Evolutionary conservation across 106 monocot genomes (phyloP).

Genomic region (Apostasia shenzhenica): DNA sequence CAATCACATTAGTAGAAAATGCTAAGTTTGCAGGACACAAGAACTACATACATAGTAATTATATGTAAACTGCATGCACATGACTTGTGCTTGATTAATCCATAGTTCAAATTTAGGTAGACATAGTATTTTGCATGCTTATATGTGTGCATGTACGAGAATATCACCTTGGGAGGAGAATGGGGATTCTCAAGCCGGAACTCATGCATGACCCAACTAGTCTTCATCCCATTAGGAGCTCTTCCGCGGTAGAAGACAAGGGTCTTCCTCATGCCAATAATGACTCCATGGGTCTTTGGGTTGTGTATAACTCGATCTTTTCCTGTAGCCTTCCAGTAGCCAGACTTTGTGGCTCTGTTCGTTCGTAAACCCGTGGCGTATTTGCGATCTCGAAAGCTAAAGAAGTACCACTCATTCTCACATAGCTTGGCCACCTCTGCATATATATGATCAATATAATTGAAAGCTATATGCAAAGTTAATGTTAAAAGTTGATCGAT

Average conservation of each 20-base stretch:
- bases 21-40: no score
- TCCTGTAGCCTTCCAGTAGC: slow-evolving; percentile 30
- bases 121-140: not conserved
- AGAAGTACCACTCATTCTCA: slow-evolving; percentile 25
- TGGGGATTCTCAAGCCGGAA: slow-evolving; percentile 16
- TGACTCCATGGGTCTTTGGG: not conserved
- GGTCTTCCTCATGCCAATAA: slow-evolving; percentile 25
- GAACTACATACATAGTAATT: no score
- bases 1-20: no score
- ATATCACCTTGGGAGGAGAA: slow-evolving; percentile 18
- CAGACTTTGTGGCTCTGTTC: slow-evolving; percentile 18
- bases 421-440: slow-evolving; percentile 21
- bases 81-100: no score
- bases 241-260: slow-evolving; percentile 23
- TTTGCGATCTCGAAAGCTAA: slow-evolving; percentile 26
- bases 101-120: no score
- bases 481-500: not conserved
- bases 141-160: not conserved
- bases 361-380: slow-evolving; percentile 15
- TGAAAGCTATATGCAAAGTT: no score
- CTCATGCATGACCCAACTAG: slow-evolving; percentile 32
- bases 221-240: slow-evolving; percentile 20
- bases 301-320: slow-evolving; percentile 14
- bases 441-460: not conserved
- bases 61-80: no score